Evolutionary conservation across 2,329 filamentous ascomycete species (phyloP).

Genomic region (Trichoderma harzianum): DNA sequence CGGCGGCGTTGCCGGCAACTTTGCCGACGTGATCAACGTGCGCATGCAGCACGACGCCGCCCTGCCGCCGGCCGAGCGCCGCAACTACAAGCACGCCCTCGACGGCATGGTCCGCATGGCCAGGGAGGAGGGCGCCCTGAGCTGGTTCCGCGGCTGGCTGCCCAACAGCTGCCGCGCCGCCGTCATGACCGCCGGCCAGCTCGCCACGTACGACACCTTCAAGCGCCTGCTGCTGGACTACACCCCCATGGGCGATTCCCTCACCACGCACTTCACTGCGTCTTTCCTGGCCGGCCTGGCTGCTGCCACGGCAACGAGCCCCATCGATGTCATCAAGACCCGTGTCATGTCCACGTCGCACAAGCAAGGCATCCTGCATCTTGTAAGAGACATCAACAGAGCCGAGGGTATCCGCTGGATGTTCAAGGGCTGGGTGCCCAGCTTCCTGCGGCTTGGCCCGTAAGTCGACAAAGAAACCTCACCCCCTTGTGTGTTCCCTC

Average conservation of each 20-base stretch:
- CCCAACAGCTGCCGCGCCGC: constrained; percentile 77
- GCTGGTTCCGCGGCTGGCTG: constrained; percentile 80
- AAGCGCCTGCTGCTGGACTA: constrained; percentile 66
- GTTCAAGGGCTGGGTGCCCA: constrained; percentile 89
- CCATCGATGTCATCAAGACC: constrained; percentile 87
- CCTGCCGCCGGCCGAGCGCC: constrained; percentile 66
- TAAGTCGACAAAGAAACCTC: constrained; percentile 37
- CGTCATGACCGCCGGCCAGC: constrained; percentile 83
- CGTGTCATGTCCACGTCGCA: constrained; percentile 70
- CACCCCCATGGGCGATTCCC: constrained; percentile 64
- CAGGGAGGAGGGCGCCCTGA: constrained; percentile 72
- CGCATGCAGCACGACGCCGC: constrained; percentile 95
- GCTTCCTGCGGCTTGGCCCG: constrained; percentile 62
- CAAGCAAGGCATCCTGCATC: constrained; percentile 49
- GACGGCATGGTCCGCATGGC: constrained; percentile 85
- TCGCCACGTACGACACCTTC: constrained; percentile 81
- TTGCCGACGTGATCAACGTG: constrained; percentile 93
- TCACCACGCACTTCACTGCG: constrained; percentile 75
- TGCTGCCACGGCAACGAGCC: constrained; percentile 79
- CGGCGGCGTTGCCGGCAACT: constrained; percentile 87
- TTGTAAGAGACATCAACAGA: constrained; percentile 65
- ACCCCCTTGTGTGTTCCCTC: no score
- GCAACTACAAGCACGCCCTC: constrained; percentile 86
- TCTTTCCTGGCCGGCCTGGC: constrained; percentile 77
- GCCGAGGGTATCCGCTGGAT: constrained; percentile 76